Evolutionary conservation across 1,139 yeast species (phyloP).

Genomic region (Petasospora fabianii): DNA sequence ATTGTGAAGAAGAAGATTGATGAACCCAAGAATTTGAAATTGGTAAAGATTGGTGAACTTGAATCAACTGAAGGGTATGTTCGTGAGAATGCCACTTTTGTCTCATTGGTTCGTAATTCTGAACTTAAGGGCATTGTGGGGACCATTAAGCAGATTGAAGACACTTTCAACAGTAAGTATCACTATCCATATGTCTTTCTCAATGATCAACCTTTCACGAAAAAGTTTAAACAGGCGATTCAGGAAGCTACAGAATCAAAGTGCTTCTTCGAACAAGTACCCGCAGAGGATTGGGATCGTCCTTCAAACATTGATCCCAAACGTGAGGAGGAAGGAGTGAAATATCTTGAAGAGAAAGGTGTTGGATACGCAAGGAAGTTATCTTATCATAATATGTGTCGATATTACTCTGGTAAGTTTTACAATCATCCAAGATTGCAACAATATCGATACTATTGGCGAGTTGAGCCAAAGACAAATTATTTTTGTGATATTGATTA

Average conservation of each 20-base stretch:
- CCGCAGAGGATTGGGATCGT: conserved; percentile 55
- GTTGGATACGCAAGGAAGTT: conserved; percentile 60
- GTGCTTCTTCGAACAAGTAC: conserved; percentile 56
- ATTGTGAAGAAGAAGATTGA: conserved; percentile 16
- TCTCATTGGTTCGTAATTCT: conserved; percentile 65
- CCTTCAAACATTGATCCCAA: conserved; percentile 52
- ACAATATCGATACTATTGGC: conserved; percentile 65
- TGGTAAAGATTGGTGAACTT: conserved; percentile 14
- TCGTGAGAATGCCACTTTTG: conserved; percentile 58
- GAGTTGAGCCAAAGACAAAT: conserved; percentile 72
- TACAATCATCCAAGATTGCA: conserved; percentile 58
- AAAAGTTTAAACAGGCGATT: conserved; percentile 42
- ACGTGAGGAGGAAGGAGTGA: conserved; percentile 39
- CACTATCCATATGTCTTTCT: conserved; percentile 78
- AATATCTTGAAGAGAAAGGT: conserved; percentile 36
- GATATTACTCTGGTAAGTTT: conserved; percentile 65
- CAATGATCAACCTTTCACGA: conserved; percentile 65
- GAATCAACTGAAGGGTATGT: conserved; percentile 11
- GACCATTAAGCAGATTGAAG: conserved; percentile 59
- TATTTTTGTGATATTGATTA: conserved; percentile 67
- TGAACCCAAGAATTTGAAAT: conserved; percentile 20
- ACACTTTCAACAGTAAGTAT: conserved; percentile 62
- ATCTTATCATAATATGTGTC: conserved; percentile 80
- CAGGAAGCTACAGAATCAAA: conserved; percentile 43
- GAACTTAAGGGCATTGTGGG: conserved; percentile 48